A percentile compares a stretch with the other conserved stretches of the same genome.
Conservation (phyloP, 179 eudicot species). For the Vitellaria paradoxa region DNA sequence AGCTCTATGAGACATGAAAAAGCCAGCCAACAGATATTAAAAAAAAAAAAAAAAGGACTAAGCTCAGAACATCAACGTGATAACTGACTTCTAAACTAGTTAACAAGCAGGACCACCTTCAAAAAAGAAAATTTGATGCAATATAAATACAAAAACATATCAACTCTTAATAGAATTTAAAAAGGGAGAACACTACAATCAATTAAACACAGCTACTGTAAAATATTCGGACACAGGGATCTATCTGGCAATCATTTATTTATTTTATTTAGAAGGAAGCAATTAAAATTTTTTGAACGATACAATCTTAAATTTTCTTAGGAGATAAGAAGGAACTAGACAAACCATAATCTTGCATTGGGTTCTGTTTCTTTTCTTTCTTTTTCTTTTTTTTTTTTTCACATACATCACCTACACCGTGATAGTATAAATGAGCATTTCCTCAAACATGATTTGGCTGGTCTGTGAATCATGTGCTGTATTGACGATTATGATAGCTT, state of each 20-base stretch:
- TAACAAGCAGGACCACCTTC: background rate
- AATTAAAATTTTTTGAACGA: background rate
- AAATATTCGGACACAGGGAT: background rate
- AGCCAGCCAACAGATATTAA: no score
- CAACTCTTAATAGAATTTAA: background rate
- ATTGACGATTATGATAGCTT: background rate
- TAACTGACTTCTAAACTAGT: background rate
- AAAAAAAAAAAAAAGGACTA: background rate
- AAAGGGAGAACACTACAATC: constrained; percentile 1
- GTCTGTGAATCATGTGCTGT: background rate
- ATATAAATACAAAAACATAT: background rate
- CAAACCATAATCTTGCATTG: background rate
- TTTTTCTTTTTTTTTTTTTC: background rate
- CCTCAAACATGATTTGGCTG: background rate
- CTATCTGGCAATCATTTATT: background rate
- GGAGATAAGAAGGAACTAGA: background rate
- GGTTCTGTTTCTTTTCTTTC: background rate
- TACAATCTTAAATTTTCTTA: background rate
- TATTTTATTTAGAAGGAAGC: background rate
- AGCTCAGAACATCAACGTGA: background rate
- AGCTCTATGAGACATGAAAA: no score
- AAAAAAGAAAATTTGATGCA: background rate
- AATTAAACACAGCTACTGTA: background rate
- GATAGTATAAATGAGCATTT: background rate
- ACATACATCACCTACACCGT: background rate